phyloP scores from a whole-genome alignment of 148 eudicot species.

The Rhododendron simsii region DNA sequence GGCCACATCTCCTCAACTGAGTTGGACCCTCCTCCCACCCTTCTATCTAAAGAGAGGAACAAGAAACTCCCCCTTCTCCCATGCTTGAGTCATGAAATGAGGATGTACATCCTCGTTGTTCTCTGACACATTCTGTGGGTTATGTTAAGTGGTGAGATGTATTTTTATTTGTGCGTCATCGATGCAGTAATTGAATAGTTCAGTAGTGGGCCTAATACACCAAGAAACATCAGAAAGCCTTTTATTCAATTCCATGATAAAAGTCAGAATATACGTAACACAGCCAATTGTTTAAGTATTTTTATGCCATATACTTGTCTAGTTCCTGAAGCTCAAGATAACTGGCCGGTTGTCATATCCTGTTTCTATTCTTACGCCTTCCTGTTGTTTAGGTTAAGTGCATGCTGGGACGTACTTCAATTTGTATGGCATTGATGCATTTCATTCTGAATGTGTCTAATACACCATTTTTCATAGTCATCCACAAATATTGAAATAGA shows the following conservation, averaged over 20 bases:
- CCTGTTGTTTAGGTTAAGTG: neutral
- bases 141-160: neutral
- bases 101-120: too few species aligned
- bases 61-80: neutral
- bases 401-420: neutral
- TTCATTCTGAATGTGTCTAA: neutral
- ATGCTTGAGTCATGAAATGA: too few species aligned
- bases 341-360: neutral
- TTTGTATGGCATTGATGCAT: neutral
- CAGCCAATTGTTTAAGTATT: neutral
- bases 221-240: neutral
- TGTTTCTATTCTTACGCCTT: neutral
- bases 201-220: neutral
- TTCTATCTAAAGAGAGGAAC: neutral
- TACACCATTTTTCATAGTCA: neutral
- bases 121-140: too few species aligned
- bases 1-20: neutral
- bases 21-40: neutral
- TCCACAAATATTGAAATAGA: neutral
- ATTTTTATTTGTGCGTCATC: neutral
- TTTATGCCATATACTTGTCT: neutral
- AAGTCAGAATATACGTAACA: neutral
- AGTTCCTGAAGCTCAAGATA: neutral
- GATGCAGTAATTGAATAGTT: neutral
- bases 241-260: neutral